Evolutionary conservation across 805 yeast genomes (phyloP), one percentile per base, ranked within the genome.

Genomic region (Candida yuanshanica): DNA sequence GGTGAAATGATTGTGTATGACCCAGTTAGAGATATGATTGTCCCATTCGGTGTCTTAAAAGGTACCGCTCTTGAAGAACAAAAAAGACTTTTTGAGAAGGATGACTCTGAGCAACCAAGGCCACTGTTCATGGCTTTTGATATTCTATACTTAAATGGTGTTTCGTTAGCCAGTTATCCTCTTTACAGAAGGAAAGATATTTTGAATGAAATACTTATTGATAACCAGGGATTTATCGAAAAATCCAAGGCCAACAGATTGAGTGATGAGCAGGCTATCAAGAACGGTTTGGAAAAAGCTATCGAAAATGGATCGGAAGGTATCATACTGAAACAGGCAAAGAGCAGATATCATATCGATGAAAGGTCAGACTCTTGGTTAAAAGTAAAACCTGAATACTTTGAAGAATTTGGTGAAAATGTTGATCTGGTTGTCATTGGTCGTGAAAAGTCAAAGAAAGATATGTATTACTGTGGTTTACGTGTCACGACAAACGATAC

Each of bases 1-100:
- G 97, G 98, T 1, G 99, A 91, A 60, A 86, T 91, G 91, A 80
- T 91, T 2, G 87, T 95, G 0, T 89, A 78, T 72, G 96, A 90
- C 60, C 75, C 77, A 39, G 66, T 60, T 35, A 62, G 69, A 42
- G 57, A 73, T 26, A 63, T 64, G 2, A 68, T 87, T 4, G 64
- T 89, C 18, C 95, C 96, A 0, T 87, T 87, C 65, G 95, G 95
- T 0, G 74, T 84, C 1, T 72, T 93, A 22, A 84, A 85, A 55
- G 70, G 83, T 5, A 74, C 85, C 13, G 91, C 91, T 0, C 55
- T 74, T 5, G 76, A 74, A 49, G 78, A 72, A 37, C 58, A 74
- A 20, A 69, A 66, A 12, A 62, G 68, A 27, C 66, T 67, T 22
- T 21, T 31, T 11, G 32, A 36, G 7, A 64, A 68, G 36, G 64